These are phyloP conservation scores for Saccharum officinarum DNA, from an alignment of 176 grass and related monocot species.

Conservation along the genomic window DNA sequence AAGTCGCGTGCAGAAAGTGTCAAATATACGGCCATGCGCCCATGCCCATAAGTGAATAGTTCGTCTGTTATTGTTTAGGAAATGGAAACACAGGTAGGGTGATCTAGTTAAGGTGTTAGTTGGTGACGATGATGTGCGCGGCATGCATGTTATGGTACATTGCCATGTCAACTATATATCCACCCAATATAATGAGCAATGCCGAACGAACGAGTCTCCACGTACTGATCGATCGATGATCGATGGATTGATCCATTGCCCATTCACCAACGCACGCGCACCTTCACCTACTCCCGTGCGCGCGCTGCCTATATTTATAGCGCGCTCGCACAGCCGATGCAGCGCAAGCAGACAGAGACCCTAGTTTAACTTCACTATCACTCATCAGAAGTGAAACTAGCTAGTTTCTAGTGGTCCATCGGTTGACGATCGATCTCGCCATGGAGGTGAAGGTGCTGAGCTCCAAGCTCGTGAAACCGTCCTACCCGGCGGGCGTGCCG, in stretches of 20 bases:
- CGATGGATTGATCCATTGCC: neutral
- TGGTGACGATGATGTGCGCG: neutral
- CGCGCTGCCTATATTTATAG: slow-evolving; percentile 12
- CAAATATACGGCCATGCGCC: neutral
- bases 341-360: neutral
- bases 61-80: neutral
- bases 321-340: neutral
- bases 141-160: neutral
- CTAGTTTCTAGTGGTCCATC: no score
- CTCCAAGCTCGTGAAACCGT: slow-evolving; percentile 52
- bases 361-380: neutral
- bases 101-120: neutral
- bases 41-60: neutral
- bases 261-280: neutral
- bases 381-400: no score
- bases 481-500: slow-evolving; percentile 24
- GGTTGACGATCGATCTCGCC: neutral
- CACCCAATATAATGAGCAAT: neutral
- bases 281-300: neutral
- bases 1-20: neutral
- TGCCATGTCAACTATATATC: neutral
- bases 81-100: neutral
- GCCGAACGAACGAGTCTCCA: neutral
- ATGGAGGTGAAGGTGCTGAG: slow-evolving; percentile 71
- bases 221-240: neutral